Conservation (phyloP, 345 rosid genomes). For the Psidium friedrichsthalianum region DNA sequence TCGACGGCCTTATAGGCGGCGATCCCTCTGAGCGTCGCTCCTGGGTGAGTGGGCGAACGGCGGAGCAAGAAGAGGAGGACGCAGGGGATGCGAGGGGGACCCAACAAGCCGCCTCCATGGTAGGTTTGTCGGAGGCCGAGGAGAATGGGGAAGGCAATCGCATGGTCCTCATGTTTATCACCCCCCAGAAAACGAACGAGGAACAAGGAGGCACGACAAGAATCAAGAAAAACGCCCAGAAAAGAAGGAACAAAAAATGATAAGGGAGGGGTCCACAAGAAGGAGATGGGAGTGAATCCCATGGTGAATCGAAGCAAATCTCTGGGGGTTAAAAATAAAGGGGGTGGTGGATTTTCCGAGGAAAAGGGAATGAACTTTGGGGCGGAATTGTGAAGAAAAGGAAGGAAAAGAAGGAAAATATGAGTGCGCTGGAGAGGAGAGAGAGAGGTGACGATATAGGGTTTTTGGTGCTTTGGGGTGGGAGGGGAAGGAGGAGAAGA, state of each 20-base stretch:
- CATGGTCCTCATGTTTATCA: conserved; percentile 8
- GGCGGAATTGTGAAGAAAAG: background rate
- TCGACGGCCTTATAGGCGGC: conserved; percentile 95
- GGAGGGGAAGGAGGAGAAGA: background rate
- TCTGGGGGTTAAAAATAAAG: background rate
- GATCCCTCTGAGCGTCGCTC: conserved; percentile 69
- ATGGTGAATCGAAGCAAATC: background rate
- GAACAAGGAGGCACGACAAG: background rate
- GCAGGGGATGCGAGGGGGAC: background rate
- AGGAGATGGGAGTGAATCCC: background rate
- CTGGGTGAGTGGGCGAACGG: conserved; percentile 36
- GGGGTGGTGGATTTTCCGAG: background rate
- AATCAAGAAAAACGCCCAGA: background rate
- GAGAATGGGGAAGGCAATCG: conserved; percentile 34
- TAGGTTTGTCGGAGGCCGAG: conserved; percentile 17
- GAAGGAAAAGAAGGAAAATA: background rate
- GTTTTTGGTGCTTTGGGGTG: background rate
- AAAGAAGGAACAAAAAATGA: background rate
- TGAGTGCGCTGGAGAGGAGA: background rate
- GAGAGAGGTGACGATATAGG: background rate
- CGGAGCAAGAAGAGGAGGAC: background rate
- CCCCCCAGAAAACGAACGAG: background rate
- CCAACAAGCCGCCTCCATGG: conserved; percentile 18
- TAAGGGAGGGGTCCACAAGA: background rate
- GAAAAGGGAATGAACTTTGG: background rate